Evolutionary conservation across 495 filamentous ascomycete genomes (phyloP).

Genomic region (Pyrenula massariospora): DNA sequence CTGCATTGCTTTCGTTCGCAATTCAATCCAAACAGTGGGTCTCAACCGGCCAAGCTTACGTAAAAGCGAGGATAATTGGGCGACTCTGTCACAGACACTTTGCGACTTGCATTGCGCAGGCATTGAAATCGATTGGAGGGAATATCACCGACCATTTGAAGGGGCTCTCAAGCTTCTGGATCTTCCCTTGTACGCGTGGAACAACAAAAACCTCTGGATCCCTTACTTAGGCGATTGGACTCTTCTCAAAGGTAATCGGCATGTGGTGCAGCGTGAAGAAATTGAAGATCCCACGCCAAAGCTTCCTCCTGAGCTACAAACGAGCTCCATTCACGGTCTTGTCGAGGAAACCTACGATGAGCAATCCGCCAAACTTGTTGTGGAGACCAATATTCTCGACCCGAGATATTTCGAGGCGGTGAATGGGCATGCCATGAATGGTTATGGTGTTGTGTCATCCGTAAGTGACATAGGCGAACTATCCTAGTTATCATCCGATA

Average conservation of each 20-base stretch:
- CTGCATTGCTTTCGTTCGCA: constrained; percentile 13
- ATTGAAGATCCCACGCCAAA: neutral
- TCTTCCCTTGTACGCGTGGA: constrained; percentile 52
- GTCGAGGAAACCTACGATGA: constrained; percentile 12
- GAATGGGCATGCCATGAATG: constrained; percentile 27
- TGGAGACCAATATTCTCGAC: constrained; percentile 21
- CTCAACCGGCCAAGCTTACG: constrained; percentile 31
- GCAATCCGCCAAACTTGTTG: constrained; percentile 8
- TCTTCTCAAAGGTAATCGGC: constrained; percentile 18
- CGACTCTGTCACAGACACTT: constrained; percentile 40
- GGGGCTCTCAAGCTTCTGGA: constrained; percentile 38
- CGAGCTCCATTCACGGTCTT: constrained; percentile 13
- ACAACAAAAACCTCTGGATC: constrained; percentile 30
- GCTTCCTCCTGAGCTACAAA: neutral
- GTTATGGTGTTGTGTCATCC: constrained; percentile 22
- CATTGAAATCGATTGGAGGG: constrained; percentile 51
- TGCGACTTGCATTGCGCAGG: constrained; percentile 44
- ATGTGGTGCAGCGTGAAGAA: neutral
- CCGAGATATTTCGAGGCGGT: constrained; percentile 17
- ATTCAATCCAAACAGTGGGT: constrained; percentile 11
- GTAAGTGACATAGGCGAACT: constrained; percentile 10
- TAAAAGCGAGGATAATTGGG: constrained; percentile 33
- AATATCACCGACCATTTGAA: constrained; percentile 50
- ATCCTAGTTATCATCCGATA: neutral
- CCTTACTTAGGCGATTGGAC: constrained; percentile 22